Base-by-base conservation (phyloP, 164 flowering plant species). In the Cinnamomum micranthum region DNA sequence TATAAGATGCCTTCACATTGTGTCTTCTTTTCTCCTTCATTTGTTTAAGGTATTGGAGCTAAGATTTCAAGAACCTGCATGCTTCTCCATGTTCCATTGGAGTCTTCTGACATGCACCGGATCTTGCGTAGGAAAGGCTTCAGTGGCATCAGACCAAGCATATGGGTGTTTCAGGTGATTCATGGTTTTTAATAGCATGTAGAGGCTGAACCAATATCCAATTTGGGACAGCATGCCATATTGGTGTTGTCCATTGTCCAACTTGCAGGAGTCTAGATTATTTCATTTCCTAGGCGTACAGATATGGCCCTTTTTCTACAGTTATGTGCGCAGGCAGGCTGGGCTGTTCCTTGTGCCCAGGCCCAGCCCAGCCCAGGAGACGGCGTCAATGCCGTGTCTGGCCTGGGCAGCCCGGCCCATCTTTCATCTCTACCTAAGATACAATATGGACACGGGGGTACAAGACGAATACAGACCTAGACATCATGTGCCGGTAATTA, bases 91-190 rank as follows among this genome's bases (percentile, higher is more conserved):
- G 76, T 94, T 73, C 88, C 97, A 63, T 55, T 81, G 67, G 92
- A 89, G 77, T 84, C 90, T 62, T 66, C 85, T 58, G 77, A 85
- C 67, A 76, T 88, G 47, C 85, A 78, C 77, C 79, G 81, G 68
- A 77, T 19, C 74, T 71, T 94, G 71, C 75, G 73, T 47, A 72
- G 72, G 27, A 89, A 85, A 81, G 95, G 97, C 58, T 90, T 87
- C 73, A 86, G 77, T 75, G 96, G 97, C 33, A 85, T 74, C 78
- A 87, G 85, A 64, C 92, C 95, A 24, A 92, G 98, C 75, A 77
- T 92, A 73, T 92, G 97, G 97, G 89, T 73, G 25, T 67, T 90
- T 70, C 98, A 92, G 98, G 98, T 92, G 74, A 77, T 62, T 65
- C 59, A 71, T 65, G 55, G 2, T 14, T 31, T 62, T 62, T 69